Evolutionary conservation across 1,284 basidiomycete genomes (phyloP).

Genomic region (Chalciporus sp.): DNA sequence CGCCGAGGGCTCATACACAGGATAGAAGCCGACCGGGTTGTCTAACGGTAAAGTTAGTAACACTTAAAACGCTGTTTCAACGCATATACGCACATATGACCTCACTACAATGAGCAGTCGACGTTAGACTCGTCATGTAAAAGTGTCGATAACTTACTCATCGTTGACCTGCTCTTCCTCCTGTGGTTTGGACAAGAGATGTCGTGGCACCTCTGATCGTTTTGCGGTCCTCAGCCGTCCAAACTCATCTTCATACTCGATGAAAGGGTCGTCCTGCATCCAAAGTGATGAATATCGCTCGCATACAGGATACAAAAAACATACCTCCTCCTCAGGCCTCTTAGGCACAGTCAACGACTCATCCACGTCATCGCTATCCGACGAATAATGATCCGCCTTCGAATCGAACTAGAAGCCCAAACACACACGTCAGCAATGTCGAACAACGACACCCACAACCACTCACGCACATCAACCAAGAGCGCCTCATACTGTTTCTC

Average conservation of each 20-base stretch:
- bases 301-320: constrained; percentile 9
- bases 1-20: constrained; percentile 81
- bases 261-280: constrained; percentile 66
- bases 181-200: constrained; percentile 47
- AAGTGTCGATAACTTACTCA: constrained; percentile 45
- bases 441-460: constrained; percentile 15
- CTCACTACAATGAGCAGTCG: constrained; percentile 44
- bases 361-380: constrained; percentile 74
- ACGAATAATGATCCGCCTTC: constrained; percentile 59
- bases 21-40: constrained; percentile 80
- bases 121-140: constrained; percentile 11
- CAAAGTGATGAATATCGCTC: constrained; percentile 4
- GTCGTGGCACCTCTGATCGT: constrained; percentile 77
- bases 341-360: constrained; percentile 66
- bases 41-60: constrained; percentile 44
- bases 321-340: constrained; percentile 43
- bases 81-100: constrained; percentile 54
- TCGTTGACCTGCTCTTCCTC: constrained; percentile 47
- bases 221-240: constrained; percentile 71
- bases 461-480: constrained; percentile 77
- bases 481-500: constrained; percentile 77
- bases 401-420: constrained; percentile 65
- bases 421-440: neutral
- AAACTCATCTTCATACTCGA: constrained; percentile 88
- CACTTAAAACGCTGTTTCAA: neutral